Evolutionary conservation across 2,329 filamentous ascomycete species (phyloP), one percentile per base, ranked within the genome.

Genomic region (Lachnellula suecica): DNA sequence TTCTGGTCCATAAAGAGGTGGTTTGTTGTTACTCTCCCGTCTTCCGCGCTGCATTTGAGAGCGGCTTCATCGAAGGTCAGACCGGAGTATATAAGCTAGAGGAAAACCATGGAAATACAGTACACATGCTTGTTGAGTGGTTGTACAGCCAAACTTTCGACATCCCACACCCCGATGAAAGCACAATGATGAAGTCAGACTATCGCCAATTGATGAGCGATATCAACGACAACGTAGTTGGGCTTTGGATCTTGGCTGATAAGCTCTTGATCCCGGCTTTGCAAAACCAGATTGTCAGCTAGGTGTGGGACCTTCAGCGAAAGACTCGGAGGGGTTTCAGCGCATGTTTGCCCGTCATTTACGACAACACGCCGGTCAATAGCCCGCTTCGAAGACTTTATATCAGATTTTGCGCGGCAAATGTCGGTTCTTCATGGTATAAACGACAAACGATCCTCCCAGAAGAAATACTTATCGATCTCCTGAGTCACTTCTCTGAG

Each of bases 351-450:
- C 27, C 13, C 13, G 27, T 13, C 27, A n/a, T n/a, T n/a, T 31
- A 31, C 27, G 27, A 31, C 8, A 7, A 31, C 7, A 31, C 27
- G 7, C 8, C 8, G 84, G 2, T 70, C 70, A 6, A 84, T 70
- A 1, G 74, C 70, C 69, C 23, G 40, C 20, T n/a, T 4, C 15
- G 27, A n/a, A 31, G 13, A 15, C 13, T 22, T 13, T 31, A 13
- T 31, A 31, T 31, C 27, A 7, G 13, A 31, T 31, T 31, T 8
- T 31, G 8, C 13, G 27, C 27, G 8, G 8, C 7, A 8, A 31
- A 31, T 31, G 27, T 31, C 7, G n/a, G n/a, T n/a, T n/a, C n/a
- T n/a, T n/a, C n/a, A n/a, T n/a, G n/a, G n/a, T n/a, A n/a, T n/a
- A n/a, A n/a, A n/a, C n/a, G n/a, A 7, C 27, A 7, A 31, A 31